Evolutionary conservation across 1,139 yeast genomes (phyloP), one percentile per base, ranked within the genome.

Genomic region (Blastobotrys arbuscula): DNA sequence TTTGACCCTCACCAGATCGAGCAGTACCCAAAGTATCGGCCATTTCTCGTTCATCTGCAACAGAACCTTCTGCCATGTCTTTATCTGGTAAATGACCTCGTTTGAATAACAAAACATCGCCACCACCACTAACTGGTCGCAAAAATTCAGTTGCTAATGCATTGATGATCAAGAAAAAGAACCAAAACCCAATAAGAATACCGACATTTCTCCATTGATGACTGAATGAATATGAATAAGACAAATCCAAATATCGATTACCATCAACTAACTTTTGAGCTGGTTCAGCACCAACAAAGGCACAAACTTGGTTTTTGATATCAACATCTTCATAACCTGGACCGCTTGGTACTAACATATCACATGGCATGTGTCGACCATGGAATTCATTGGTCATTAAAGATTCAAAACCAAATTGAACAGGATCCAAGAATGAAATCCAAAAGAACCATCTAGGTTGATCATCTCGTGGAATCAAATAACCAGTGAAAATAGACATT

Each of bases 161-260:
- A 54, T 76, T 73, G 28, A 76, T 50, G 8, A 65, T 62, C 51
- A 74, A 61, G 58, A 79, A 79, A 55, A 75, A 77, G 37, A 73
- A 64, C 53, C 78, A 73, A 71, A 79, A 79, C 31, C 75, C 83
- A 55, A 80, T 61, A 48, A 77, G 65, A 48, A 81, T 72, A 59
- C 85, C 87, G 66, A 82, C 71, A 60, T 81, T 78, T 65, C 85
- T 75, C 87, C 88, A 82, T 43, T 77, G 77, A 56, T 82, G 84
- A 20, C 63, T 59, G 59, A 74, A 77, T 40, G 62, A 62, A 63
- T 68, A 78, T 40, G 73, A 68, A 51, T 67, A 68, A 19, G 68
- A 58, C 24, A 59, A 62, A 37, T 56, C 51, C 35, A 79, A 58
- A 58, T 79, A 79, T 19, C 59, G 59, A 54, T 76, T 79, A 54